Base-by-base conservation (phyloP, 805 yeast genomes). In the Ogataea siamensis region DNA sequence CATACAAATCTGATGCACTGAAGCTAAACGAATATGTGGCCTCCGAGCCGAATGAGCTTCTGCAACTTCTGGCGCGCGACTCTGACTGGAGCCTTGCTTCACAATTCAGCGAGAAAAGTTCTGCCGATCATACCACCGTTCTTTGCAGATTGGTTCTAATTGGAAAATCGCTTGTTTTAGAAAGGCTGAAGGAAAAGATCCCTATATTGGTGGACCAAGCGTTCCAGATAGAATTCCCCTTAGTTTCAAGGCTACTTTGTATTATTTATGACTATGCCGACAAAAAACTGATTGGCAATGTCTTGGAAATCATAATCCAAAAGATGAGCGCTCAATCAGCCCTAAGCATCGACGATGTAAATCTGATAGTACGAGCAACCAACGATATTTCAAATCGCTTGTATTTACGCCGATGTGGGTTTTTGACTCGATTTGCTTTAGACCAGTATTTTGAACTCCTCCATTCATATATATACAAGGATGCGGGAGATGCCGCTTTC, bases 391-490 rank as follows among this genome's bases (percentile, higher is more conserved):
- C 16, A 6, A 10, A 18, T 4, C 21, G 32, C 6, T 10, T 5
- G 16, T 17, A 15, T 16, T 19, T 29, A n/a, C 21, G 32, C 7
- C 22, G 19, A 8, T 5, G 5, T 12, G 32, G 32, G 12, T 29
- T 29, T 18, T 10, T 29, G 12, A 23, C 32, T 10, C 15, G 6
- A 6, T 29, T 29, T n/a, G n/a, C 5, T 8, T 4, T n/a, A 10
- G 23, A n/a, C 14, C n/a, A 7, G 7, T 7, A 18, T 10, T 29
- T 29, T 18, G 22, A 17, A 4, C 18, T 29, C 12, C 15, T 29
- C n/a, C n/a, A 13, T n/a, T 29, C 32, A 23, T 19, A 29, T 19
- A 19, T 29, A 9, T 29, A 29, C 32, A 29, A 29, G 12, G 32
- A 29, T 29, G 24, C 15, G 3, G 22, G 32, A 12, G 15, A 29